These are phyloP conservation scores for Candida anutae DNA, from an alignment of 1,139 yeast genomes.

Conservation along the genomic window DNA sequence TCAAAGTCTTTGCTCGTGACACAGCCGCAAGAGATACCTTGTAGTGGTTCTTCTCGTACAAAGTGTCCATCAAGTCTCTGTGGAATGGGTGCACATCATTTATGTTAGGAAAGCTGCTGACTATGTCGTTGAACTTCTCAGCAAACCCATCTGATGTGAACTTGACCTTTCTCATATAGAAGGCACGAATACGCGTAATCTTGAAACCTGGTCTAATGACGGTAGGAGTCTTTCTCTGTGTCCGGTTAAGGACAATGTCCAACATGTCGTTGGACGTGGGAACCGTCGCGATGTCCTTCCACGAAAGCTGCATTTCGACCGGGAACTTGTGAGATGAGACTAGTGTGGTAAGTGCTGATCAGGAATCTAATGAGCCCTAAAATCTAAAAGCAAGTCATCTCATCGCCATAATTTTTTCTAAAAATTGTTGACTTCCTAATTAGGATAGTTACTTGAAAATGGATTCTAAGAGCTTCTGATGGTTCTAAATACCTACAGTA, in stretches of 20 bases:
- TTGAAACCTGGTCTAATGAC: slow-evolving; percentile 95
- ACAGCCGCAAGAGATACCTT: slow-evolving; percentile 95
- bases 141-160: slow-evolving; percentile 93
- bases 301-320: slow-evolving; percentile 83
- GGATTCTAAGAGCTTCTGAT: background rate
- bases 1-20: slow-evolving; percentile 85
- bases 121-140: slow-evolving; percentile 81
- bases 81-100: slow-evolving; percentile 98
- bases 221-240: slow-evolving; percentile 98
- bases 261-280: slow-evolving; percentile 87
- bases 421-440: slow-evolving; percentile 1
- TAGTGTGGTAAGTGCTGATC: too few relatives aligned
- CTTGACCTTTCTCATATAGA: slow-evolving; percentile 95
- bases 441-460: background rate
- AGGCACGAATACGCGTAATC: slow-evolving; percentile 94
- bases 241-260: slow-evolving; percentile 93
- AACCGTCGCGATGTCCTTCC: slow-evolving; percentile 97
- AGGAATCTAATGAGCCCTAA: background rate
- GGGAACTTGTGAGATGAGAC: too few relatives aligned
- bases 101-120: slow-evolving; percentile 88
- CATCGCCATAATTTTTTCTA: slow-evolving; percentile 1
- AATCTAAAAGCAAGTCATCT: background rate
- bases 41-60: slow-evolving; percentile 96
- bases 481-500: too few relatives aligned
- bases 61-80: slow-evolving; percentile 93